phyloP scores from a whole-genome alignment of 305 asterid genomes.

The Fraxinus angustifolia region DNA sequence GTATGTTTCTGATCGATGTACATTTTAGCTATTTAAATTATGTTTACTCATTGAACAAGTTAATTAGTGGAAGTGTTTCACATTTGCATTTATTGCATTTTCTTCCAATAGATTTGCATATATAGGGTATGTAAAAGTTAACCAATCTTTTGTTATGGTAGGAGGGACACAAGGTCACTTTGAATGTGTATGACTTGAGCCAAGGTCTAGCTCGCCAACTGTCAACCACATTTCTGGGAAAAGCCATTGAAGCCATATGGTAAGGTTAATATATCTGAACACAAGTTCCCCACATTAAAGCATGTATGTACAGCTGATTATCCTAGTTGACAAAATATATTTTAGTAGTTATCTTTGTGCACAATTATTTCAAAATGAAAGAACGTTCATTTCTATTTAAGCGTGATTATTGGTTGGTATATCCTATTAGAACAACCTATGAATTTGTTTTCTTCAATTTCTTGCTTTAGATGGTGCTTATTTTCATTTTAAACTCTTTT shows the following conservation, averaged over 20 bases:
- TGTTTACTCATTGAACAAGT: background rate
- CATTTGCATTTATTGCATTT: background rate
- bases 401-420: background rate
- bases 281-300: background rate
- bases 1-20: conserved; percentile 24
- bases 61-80: background rate
- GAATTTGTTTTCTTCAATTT: background rate
- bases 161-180: conserved; percentile 74
- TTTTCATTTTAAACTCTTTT: background rate
- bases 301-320: background rate
- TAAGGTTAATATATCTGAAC: conserved; percentile 24
- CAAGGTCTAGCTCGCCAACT: conserved; percentile 90
- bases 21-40: background rate
- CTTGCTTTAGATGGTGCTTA: background rate
- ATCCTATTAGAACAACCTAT: background rate
- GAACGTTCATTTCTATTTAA: background rate
- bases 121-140: background rate
- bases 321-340: background rate
- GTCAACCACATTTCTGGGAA: conserved; percentile 77
- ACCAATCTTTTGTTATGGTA: conserved; percentile 30
- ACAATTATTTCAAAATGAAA: background rate
- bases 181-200: conserved; percentile 88
- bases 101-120: background rate
- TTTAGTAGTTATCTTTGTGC: background rate
- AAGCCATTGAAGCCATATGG: conserved; percentile 92